Evolutionary conservation across 208 protist species (phyloP).

Genomic region (Trypanosomatidae sp.): DNA sequence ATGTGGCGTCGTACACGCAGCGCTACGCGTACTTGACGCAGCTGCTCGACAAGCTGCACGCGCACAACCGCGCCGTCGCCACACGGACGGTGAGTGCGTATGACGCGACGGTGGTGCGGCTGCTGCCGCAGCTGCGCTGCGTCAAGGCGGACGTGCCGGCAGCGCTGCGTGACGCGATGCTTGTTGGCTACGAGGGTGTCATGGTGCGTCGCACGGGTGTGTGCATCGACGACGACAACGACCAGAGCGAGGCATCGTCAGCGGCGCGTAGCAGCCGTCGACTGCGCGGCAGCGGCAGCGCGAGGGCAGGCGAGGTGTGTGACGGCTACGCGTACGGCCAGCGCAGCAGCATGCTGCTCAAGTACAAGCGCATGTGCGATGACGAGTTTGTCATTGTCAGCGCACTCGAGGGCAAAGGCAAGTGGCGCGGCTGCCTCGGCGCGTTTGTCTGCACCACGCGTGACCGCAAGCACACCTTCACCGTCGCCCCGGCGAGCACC

Average conservation of each 20-base stretch:
- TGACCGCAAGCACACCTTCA: conserved; percentile 37
- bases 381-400: conserved; percentile 77
- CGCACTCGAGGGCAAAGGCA: conserved; percentile 71
- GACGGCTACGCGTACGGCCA: conserved; percentile 69
- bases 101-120: conserved; percentile 14
- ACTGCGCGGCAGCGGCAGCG: too few species aligned
- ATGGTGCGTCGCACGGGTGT: conserved; percentile 57
- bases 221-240: background rate
- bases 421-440: conserved; percentile 69
- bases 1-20: conserved; percentile 18
- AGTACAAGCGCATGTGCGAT: conserved; percentile 86
- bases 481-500: conserved; percentile 60
- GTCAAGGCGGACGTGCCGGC: conserved; percentile 15
- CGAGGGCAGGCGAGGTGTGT: background rate
- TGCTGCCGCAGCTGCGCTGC: conserved; percentile 31
- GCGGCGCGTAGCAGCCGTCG: too few species aligned
- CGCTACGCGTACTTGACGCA: conserved; percentile 28
- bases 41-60: conserved; percentile 7
- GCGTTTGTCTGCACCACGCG: conserved; percentile 66
- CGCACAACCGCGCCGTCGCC: conserved; percentile 2
- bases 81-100: conserved; percentile 2
- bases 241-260: background rate
- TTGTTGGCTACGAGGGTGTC: conserved; percentile 71
- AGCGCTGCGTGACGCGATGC: conserved; percentile 23
- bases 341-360: conserved; percentile 67